Percentiles rank a stretch among this genome's conserved stretches.
Conservation (phyloP, 1,284 basidiomycete genomes). For the Exobasidium rhododendri region DNA sequence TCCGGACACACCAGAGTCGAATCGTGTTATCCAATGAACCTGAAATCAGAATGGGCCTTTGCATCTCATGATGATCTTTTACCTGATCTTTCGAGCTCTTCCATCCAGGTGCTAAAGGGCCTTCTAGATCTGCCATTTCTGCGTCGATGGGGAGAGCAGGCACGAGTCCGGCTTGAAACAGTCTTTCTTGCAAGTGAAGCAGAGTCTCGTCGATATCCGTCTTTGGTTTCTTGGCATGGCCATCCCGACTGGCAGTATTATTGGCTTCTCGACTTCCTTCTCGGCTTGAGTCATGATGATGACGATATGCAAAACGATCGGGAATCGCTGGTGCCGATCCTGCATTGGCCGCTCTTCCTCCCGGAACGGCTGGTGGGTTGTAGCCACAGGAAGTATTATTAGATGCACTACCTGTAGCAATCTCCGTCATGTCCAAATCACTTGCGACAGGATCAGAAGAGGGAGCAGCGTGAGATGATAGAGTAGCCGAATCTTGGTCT, state of each 20-base stretch:
- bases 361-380: slow-evolving; percentile 21
- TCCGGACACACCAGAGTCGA: slow-evolving; percentile 92
- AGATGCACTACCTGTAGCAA: not conserved
- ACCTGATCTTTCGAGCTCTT: not conserved
- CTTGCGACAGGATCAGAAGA: not conserved
- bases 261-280: slow-evolving; percentile 7
- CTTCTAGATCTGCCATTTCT: slow-evolving; percentile 48
- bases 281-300: not conserved
- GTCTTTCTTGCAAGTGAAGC: slow-evolving; percentile 37
- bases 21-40: slow-evolving; percentile 94
- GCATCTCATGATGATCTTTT: slow-evolving; percentile 1
- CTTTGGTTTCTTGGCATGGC: not conserved
- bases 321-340: slow-evolving; percentile 19
- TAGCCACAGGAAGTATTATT: slow-evolving; percentile 16
- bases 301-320: slow-evolving; percentile 10
- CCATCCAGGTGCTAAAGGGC: not conserved
- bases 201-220: slow-evolving; percentile 36
- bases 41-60: slow-evolving; percentile 70
- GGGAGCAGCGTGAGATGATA: not conserved
- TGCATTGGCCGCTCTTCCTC: slow-evolving; percentile 19
- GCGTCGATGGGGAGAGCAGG: slow-evolving; percentile 42
- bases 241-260: not conserved
- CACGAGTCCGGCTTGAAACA: slow-evolving; percentile 43
- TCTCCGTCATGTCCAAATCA: not conserved
- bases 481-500: not conserved